Percentiles rank a stretch among this genome's conserved stretches.
Evolutionary conservation across 2,329 filamentous ascomycete species (phyloP).

Genomic region (Fusarium napiforme): DNA sequence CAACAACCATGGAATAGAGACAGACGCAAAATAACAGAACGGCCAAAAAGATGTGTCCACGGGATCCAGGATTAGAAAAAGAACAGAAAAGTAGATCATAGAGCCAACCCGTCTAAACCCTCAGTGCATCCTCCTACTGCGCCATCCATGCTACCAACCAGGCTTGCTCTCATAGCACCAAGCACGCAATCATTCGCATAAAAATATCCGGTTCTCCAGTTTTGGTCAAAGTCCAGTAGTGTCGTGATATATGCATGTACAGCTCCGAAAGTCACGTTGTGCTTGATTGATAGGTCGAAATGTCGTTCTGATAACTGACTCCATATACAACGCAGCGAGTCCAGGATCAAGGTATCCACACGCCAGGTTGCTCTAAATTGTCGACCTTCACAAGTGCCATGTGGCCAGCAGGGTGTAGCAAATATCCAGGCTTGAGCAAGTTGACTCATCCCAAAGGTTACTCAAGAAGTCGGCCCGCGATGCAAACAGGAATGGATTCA

Average conservation of each 20-base stretch:
- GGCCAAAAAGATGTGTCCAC: slow-evolving; percentile 1
- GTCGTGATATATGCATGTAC: neutral
- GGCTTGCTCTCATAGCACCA: neutral
- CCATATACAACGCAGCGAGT: neutral
- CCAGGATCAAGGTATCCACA: neutral
- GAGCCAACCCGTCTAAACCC: neutral
- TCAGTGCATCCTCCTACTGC: neutral
- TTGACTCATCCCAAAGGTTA: slow-evolving; percentile 4
- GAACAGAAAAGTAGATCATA: neutral
- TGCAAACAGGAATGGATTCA: slow-evolving; percentile 2
- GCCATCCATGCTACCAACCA: neutral
- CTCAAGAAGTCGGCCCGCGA: neutral
- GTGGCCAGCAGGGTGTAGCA: slow-evolving; percentile 24
- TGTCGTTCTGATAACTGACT: neutral
- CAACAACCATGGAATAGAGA: neutral
- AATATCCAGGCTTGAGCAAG: slow-evolving; percentile 15
- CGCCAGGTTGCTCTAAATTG: neutral
- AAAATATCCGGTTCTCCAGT: neutral
- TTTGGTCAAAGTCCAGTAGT: slow-evolving; percentile 1
- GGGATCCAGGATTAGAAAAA: slow-evolving; percentile 9
- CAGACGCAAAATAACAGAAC: neutral
- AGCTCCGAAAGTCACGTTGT: neutral
- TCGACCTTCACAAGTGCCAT: slow-evolving; percentile 25
- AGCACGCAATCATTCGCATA: neutral
- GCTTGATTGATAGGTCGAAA: neutral